A percentile compares a stretch with the other conserved stretches of the same genome.
Conservation (phyloP, 805 yeast species). For the Wickerhamomyces chambardii region DNA sequence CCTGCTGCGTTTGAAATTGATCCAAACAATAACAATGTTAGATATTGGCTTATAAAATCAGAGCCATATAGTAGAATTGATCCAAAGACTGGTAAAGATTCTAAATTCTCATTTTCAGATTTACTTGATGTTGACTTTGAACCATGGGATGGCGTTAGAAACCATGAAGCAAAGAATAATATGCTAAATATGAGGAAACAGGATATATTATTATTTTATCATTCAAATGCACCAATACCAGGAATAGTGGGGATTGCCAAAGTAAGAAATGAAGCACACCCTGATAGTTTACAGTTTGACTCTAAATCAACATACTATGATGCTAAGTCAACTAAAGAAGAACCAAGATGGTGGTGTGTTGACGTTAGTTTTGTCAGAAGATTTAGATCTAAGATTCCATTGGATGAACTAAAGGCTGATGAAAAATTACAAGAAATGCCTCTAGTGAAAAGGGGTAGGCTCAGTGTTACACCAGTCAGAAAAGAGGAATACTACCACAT, state of each 20-base stretch:
- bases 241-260: constrained; percentile 44
- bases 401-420: constrained; percentile 28
- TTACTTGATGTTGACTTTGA: constrained; percentile 27
- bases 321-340: constrained; percentile 28
- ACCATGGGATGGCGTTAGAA: constrained; percentile 56
- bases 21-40: constrained; percentile 12
- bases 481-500: constrained; percentile 30
- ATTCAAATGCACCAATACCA: constrained; percentile 44
- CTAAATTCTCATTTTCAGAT: constrained; percentile 36
- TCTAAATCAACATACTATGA: constrained; percentile 36
- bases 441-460: constrained; percentile 37
- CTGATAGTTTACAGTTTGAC: constrained; percentile 33
- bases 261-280: constrained; percentile 25
- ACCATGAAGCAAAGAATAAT: constrained; percentile 46
- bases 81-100: constrained; percentile 36
- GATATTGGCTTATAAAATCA: constrained; percentile 48
- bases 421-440: constrained; percentile 28
- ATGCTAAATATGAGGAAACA: constrained; percentile 36
- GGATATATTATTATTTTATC: constrained; percentile 43
- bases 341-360: constrained; percentile 51
- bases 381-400: constrained; percentile 29
- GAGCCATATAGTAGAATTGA: constrained; percentile 44
- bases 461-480: constrained; percentile 43
- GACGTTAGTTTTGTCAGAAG: constrained; percentile 35
- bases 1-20: constrained; percentile 24